Base-by-base conservation (phyloP, 345 rosid species). In the Ceriops decandra region DNA sequence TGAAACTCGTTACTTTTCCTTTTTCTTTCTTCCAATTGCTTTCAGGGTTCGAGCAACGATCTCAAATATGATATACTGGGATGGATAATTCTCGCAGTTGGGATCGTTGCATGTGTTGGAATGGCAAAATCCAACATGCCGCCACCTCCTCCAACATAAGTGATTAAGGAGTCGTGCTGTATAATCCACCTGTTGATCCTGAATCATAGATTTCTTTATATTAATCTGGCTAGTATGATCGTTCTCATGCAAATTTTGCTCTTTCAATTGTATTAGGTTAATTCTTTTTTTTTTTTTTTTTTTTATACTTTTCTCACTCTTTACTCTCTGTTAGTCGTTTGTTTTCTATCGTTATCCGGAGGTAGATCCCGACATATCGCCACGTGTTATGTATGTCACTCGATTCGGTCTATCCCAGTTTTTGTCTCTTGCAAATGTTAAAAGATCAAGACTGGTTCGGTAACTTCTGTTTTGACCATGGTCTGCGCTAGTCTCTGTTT, bases 141-240 rank as follows among this genome's bases (percentile, higher is more conserved):
- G 35, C 66, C 74, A 46, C 59, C 78, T 19, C 67, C 83, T 31
- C 74, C 80, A n/a, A 64, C 74, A 76, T 81, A 74, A 74, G 72
- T 60, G 15, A 35, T 38, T 30, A 72, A 76, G 75, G 61, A 66
- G 60, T 4, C 68, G 74, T 68, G 62, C 32, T 22, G 54, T 64
- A 26, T 38, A 24, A 67, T 56, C 71, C 60, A 17, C 16, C 28
- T 54, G 51, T 62, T 26, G 33, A 71, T 57, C 36, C 47, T 49
- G 49, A 53, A 33, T 24, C n/a, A 30, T 53, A 0, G 1, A 32
- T 70, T 65, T 67, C 61, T 24, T 35, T 22, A 21, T 51, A 35
- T 6, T 46, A 17, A 54, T 53, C 28, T 16, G n/a, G 60, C 61
- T 21, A 64, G 30, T 5, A 64, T 20, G 15, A 21, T 68, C 19